Evolutionary conservation across 768 basidiomycete species (phyloP).

Genomic region (Glaciozyma antarctica): DNA sequence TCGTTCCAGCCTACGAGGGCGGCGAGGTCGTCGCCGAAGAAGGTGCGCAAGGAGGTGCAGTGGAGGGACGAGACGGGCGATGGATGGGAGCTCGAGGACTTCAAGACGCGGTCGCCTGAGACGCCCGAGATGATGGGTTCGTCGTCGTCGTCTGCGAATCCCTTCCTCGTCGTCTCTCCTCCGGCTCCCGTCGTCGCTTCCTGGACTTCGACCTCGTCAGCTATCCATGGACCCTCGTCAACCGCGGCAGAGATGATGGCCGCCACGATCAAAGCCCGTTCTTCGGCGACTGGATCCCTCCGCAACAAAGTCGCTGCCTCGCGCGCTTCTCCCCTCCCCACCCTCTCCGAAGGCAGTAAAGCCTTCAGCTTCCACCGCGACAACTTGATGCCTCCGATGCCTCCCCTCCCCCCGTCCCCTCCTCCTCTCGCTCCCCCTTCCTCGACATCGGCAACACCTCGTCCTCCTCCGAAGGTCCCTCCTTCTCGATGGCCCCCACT

Average conservation of each 20-base stretch:
- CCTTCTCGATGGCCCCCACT: background rate
- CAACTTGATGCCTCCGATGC: background rate
- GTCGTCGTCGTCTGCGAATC: background rate
- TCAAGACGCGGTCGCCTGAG: slow-evolving; percentile 21
- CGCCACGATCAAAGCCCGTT: slow-evolving; percentile 2
- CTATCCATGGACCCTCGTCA: background rate
- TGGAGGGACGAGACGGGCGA: slow-evolving; percentile 30
- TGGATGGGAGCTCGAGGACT: slow-evolving; percentile 22
- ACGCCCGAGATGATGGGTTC: background rate
- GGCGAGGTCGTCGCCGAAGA: slow-evolving; percentile 3
- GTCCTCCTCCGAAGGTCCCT: background rate
- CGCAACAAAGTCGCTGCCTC: background rate
- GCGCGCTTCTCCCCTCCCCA: background rate
- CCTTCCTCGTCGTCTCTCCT: slow-evolving; percentile 11
- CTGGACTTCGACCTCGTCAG: slow-evolving; percentile 20
- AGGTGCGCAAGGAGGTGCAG: slow-evolving; percentile 27
- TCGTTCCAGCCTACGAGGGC: background rate
- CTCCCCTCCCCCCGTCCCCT: background rate
- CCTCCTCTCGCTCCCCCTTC: slow-evolving; percentile 13
- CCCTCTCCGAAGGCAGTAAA: slow-evolving; percentile 4
- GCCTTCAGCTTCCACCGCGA: slow-evolving; percentile 22
- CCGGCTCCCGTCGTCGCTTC: background rate
- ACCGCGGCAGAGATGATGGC: slow-evolving; percentile 25
- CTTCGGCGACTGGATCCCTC: slow-evolving; percentile 1
- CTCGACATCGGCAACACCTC: slow-evolving; percentile 18